These are phyloP conservation scores for Stylosanthes scabra DNA, from an alignment of 331 rosid species.

Conservation along the genomic window DNA sequence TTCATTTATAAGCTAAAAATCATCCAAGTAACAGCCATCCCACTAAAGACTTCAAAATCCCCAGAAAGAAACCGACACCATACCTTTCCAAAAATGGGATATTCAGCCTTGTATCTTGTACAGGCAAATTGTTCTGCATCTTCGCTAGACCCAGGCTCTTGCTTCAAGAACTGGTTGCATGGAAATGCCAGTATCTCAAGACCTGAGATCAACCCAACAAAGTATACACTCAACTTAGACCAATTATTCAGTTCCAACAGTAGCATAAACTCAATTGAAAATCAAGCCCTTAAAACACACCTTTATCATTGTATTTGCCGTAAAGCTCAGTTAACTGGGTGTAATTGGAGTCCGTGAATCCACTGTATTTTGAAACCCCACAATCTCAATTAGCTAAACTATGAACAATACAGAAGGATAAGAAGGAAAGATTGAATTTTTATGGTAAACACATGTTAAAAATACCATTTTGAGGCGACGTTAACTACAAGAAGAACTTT, in stretches of 20 bases:
- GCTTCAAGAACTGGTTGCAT: constrained; percentile 84
- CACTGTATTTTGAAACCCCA: constrained; percentile 49
- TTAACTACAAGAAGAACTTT: constrained; percentile 83
- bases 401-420: constrained; percentile 10
- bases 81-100: constrained; percentile 91
- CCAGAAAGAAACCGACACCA: constrained; percentile 11
- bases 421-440: constrained; percentile 18
- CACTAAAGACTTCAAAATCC: neutral
- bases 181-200: constrained; percentile 93
- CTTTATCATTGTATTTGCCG: constrained; percentile 67
- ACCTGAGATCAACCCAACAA: constrained; percentile 53
- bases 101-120: constrained; percentile 83
- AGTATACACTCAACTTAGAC: constrained; percentile 12
- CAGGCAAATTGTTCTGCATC: constrained; percentile 75
- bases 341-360: constrained; percentile 74
- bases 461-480: constrained; percentile 93
- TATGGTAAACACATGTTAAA: neutral
- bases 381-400: constrained; percentile 20
- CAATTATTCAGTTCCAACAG: constrained; percentile 12
- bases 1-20: neutral
- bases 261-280: constrained; percentile 6
- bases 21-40: constrained; percentile 8
- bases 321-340: constrained; percentile 79
- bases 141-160: constrained; percentile 76
- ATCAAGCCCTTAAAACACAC: constrained; percentile 40